Evolutionary conservation across 169 alveolate species (phyloP), one percentile per base, ranked within the genome.

Genomic region (Plasmodium sp.): DNA sequence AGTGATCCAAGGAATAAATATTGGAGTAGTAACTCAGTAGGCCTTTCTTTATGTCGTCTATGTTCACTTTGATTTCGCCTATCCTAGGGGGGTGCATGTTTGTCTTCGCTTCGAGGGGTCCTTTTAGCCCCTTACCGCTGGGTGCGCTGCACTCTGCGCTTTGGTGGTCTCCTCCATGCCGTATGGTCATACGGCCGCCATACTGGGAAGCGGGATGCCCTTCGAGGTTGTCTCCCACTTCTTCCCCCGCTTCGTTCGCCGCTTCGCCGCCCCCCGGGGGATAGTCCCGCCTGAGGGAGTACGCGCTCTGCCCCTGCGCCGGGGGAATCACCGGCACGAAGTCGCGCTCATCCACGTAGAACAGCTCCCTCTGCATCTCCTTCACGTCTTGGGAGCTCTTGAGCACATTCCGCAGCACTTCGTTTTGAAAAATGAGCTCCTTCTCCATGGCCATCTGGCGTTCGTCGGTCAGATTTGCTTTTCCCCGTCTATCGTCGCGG

Each of bases 61-160:
- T 86, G 71, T 86, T 86, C 9, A 86, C 93, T 86, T 86, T 86
- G n/a, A 86, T 86, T 86, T 86, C 93, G 10, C 93, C 93, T 75
- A 86, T 86, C 56, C 71, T 43, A 12, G 93, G 81, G 6, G 16
- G 62, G 45, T 77, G 48, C 58, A 56, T 22, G n/a, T 43, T 54
- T 79, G 71, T 39, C 33, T 48, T 86, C 22, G 81, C 9, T 86
- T 56, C 45, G n/a, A 41, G 18, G 34, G 62, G 34, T 9, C 27
- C 18, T 9, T 86, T 56, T 3, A 3, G 12, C 81, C 48, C 67
- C 31, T 72, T 45, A 84, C 56, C 27, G 18, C 22, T 14, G 71
- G 79, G 6, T 43, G 31, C 10, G 36, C 72, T 2, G 6, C 41
- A 12, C 7, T 75, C 31, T 10, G 27, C 16, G 10, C 12, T 85